Conservation (phyloP, 1,139 yeast species). For the Suhomyces choctaworum region DNA sequence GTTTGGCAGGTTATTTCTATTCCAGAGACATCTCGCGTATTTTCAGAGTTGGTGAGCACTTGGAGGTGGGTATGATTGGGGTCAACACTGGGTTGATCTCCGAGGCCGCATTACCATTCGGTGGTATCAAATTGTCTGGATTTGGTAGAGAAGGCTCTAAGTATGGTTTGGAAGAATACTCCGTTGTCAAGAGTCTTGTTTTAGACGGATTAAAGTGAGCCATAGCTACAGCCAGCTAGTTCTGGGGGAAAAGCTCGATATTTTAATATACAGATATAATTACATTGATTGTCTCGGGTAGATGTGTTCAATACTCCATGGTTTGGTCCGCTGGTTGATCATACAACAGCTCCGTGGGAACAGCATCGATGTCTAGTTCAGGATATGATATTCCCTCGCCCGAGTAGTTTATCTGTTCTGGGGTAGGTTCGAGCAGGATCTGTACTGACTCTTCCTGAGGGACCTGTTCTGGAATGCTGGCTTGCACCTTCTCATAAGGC, state of each 20-base stretch:
- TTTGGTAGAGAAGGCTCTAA: slow-evolving; percentile 54
- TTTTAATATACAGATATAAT: neutral
- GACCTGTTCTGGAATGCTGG: slow-evolving; percentile 2
- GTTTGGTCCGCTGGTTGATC: slow-evolving; percentile 4
- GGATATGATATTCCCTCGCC: slow-evolving; percentile 6
- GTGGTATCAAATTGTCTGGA: slow-evolving; percentile 51
- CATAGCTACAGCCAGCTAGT: neutral
- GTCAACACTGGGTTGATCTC: slow-evolving; percentile 48
- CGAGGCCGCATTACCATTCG: slow-evolving; percentile 51
- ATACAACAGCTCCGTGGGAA: slow-evolving; percentile 6
- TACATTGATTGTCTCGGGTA: neutral
- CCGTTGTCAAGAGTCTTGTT: slow-evolving; percentile 40
- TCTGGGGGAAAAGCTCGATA: neutral
- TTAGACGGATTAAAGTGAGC: slow-evolving; percentile 28
- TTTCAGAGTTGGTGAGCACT: slow-evolving; percentile 48
- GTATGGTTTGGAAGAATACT: slow-evolving; percentile 48
- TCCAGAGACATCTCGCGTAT: slow-evolving; percentile 53
- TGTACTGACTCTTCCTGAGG: neutral
- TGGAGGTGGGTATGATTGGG: slow-evolving; percentile 49
- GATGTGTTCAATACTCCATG: slow-evolving; percentile 2
- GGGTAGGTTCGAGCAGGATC: slow-evolving; percentile 3
- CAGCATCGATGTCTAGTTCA: slow-evolving; percentile 4
- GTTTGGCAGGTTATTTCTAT: slow-evolving; percentile 48
- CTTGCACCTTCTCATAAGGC: slow-evolving; percentile 18
- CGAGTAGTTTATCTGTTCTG: slow-evolving; percentile 4